phyloP scores from a whole-genome alignment of 1,139 yeast species.

The Zygosaccharomyces sapae region DNA sequence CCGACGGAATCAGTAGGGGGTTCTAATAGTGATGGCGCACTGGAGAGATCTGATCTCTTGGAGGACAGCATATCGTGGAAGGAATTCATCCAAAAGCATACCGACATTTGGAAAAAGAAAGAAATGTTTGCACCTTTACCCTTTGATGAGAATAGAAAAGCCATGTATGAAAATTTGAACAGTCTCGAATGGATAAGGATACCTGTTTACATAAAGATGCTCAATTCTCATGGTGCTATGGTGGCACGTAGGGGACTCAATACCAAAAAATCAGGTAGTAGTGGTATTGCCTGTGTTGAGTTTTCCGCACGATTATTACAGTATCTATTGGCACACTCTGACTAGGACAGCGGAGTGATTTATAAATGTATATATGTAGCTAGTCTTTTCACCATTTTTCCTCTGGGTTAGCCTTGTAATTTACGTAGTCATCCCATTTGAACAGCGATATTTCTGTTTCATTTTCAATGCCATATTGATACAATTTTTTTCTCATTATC shows the following conservation, averaged over 20 bases:
- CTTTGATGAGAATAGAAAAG: slow-evolving; percentile 42
- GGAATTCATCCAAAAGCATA: slow-evolving; percentile 28
- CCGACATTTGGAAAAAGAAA: slow-evolving; percentile 18
- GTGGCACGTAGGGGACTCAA: slow-evolving; percentile 61
- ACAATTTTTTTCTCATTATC: slow-evolving; percentile 46
- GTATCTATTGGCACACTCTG: slow-evolving; percentile 16
- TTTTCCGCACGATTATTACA: slow-evolving; percentile 28
- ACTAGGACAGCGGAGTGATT: slow-evolving; percentile 2
- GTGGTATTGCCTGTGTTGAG: slow-evolving; percentile 30
- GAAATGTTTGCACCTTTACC: slow-evolving; percentile 34
- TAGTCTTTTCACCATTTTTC: slow-evolving; percentile 68
- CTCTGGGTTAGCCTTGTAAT: slow-evolving; percentile 74
- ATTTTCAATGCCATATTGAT: slow-evolving; percentile 69
- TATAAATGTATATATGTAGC: slow-evolving; percentile 6
- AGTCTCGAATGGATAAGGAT: slow-evolving; percentile 58
- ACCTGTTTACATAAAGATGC: slow-evolving; percentile 60
- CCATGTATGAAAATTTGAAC: slow-evolving; percentile 50
- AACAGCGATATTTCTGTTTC: slow-evolving; percentile 88
- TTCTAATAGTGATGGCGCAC: slow-evolving; percentile 9
- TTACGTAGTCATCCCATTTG: slow-evolving; percentile 60
- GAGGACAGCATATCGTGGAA: slow-evolving; percentile 22
- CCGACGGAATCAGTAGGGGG: slow-evolving; percentile 14
- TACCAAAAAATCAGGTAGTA: slow-evolving; percentile 25
- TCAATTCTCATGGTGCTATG: slow-evolving; percentile 71
- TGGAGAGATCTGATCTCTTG: slow-evolving; percentile 8